Evolutionary conservation across 495 filamentous ascomycete genomes (phyloP).

Genomic region (Aspergillus baeticus): DNA sequence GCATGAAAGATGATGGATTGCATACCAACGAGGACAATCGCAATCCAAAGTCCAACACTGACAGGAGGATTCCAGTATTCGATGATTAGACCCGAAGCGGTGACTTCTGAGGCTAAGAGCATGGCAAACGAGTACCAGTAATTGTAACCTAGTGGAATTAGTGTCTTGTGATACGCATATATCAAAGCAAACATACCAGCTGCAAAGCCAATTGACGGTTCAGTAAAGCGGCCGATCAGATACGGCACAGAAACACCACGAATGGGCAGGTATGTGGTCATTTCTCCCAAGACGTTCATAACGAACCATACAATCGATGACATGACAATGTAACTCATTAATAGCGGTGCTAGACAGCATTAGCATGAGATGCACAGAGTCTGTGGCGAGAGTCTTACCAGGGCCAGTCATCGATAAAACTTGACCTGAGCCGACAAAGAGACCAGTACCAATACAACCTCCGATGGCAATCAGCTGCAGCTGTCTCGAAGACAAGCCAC

Average conservation of each 20-base stretch:
- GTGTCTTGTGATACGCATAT: conserved; percentile 25
- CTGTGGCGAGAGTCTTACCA: conserved; percentile 32
- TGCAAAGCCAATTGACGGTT: conserved; percentile 69
- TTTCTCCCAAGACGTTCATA: conserved; percentile 60
- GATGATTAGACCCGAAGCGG: conserved; percentile 39
- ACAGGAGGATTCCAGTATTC: conserved; percentile 62
- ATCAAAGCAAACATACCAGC: conserved; percentile 43
- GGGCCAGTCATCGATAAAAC: conserved; percentile 64
- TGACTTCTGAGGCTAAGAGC: too few relatives aligned
- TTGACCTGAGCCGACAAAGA: conserved; percentile 70
- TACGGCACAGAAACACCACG: conserved; percentile 69
- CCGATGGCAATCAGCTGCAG: conserved; percentile 68
- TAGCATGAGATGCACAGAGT: conserved; percentile 35
- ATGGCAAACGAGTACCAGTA: conserved; percentile 41
- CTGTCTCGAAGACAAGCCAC: conserved; percentile 49
- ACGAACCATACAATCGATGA: conserved; percentile 53
- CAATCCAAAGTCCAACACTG: conserved; percentile 62
- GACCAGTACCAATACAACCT: conserved; percentile 72
- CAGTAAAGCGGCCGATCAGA: conserved; percentile 67
- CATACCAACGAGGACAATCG: conserved; percentile 61
- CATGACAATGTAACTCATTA: conserved; percentile 62
- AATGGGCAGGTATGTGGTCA: conserved; percentile 74
- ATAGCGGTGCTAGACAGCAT: conserved; percentile 54
- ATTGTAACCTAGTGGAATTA: conserved; percentile 49
- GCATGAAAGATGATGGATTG: conserved; percentile 15